phyloP scores from a whole-genome alignment of 345 rosid genomes.

The Syzygium aromaticum region DNA sequence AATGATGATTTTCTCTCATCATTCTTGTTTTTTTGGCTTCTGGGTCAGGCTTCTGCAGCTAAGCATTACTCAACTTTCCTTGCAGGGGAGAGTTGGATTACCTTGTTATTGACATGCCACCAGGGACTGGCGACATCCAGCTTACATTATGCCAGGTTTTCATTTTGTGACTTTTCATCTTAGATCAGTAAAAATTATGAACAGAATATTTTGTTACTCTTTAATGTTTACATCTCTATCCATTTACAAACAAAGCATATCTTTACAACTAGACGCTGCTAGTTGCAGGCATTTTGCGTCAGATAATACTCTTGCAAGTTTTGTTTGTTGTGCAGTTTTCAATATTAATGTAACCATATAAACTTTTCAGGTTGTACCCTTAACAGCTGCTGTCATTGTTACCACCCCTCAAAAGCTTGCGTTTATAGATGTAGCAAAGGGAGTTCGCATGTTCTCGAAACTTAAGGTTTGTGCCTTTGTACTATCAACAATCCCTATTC shows the following conservation, averaged over 20 bases:
- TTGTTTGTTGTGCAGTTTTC: background rate
- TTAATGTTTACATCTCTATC: background rate
- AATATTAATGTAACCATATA: background rate
- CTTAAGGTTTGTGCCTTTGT: constrained; percentile 54
- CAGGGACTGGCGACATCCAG: constrained; percentile 98
- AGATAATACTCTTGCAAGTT: background rate
- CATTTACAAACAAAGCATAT: background rate
- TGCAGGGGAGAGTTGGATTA: constrained; percentile 98
- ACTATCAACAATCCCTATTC: background rate
- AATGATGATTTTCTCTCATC: background rate
- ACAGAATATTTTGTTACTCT: background rate
- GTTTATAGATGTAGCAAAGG: constrained; percentile 94
- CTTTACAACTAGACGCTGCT: background rate
- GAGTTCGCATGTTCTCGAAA: constrained; percentile 96
- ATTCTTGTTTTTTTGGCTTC: background rate
- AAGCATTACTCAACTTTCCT: background rate
- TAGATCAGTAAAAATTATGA: background rate
- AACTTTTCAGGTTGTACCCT: constrained; percentile 70
- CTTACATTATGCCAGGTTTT: constrained; percentile 92
- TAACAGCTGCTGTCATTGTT: constrained; percentile 93
- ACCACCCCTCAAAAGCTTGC: constrained; percentile 98
- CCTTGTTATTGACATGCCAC: constrained; percentile 98
- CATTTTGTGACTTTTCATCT: background rate
- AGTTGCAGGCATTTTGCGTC: background rate
- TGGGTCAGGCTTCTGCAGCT: background rate